Base-by-base conservation (phyloP, 768 basidiomycete genomes). In the Coprinopsis cinerea region DNA sequence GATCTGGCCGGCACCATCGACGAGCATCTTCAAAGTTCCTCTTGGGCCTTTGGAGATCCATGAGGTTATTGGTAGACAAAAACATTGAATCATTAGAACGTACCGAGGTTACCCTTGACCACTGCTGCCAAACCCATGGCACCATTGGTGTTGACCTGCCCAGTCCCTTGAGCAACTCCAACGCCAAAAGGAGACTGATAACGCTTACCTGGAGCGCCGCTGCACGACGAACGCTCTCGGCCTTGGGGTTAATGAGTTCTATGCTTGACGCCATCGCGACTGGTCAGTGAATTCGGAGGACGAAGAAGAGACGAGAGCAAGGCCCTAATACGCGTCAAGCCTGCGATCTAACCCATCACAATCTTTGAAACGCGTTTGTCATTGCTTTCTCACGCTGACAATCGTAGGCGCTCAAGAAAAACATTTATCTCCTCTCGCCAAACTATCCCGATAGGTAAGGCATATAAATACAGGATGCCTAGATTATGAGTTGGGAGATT, bases 11-110 rank as follows among this genome's bases (percentile, higher is more conserved):
- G 94, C 77, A 49, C 96, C 96, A 68, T 98, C 96, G 36, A 99
- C 96, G 46, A 99, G 83, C 95, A 99, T 98, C 76, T 99, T 99
- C 58, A 97, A 79, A 0, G 96, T 98, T 52, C 96, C 96, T 68
- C 95, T 76, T 17, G 96, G 96, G 40, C 95, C 94, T 95, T n/a
- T n/a, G n/a, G 27, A 28, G 18, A 13, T 22, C 9, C 36, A 28
- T 43, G 18, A 42, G 37, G 20, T 9, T 13, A 44, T 25, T 22
- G 11, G 11, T 26, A 46, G 28, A 27, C 13, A 14, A 23, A 43
- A 22, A 9, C 20, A 48, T 49, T 28, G 44, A 52, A 51, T 53
- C 53, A 48, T 48, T 49, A 46, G 54, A 24, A 66, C 70, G 59
- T 57, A 95, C 95, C 94, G 55, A 99, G 77, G 73, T 99, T 98